These are phyloP conservation scores for Claviceps arundinis DNA, from an alignment of 2,329 filamentous ascomycete species.

Conservation along the genomic window DNA sequence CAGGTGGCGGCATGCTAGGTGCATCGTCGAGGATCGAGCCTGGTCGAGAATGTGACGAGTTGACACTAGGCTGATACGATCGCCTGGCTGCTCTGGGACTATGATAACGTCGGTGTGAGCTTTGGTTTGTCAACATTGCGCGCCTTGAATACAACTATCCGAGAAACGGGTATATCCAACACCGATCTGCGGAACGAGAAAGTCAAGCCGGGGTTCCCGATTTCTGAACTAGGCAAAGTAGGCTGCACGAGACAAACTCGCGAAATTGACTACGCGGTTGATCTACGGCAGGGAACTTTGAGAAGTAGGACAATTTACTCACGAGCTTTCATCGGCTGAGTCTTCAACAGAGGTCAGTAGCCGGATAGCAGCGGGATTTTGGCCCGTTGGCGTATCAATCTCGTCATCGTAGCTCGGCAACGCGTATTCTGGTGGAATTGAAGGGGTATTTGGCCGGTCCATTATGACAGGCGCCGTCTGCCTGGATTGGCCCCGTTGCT, in stretches of 20 bases:
- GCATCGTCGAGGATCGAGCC: constrained; percentile 42
- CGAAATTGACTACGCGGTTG: not conserved
- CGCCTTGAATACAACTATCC: constrained; percentile 17
- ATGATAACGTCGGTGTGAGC: constrained; percentile 28
- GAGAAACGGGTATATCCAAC: constrained; percentile 9
- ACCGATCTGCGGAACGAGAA: not conserved
- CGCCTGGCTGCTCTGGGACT: constrained; percentile 28
- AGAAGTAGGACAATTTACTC: constrained; percentile 28
- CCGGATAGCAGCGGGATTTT: constrained; percentile 41
- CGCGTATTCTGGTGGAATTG: constrained; percentile 43
- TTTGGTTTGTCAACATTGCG: constrained; percentile 1
- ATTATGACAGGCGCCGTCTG: constrained; percentile 17
- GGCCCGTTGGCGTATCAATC: constrained; percentile 31
- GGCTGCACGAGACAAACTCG: not conserved
- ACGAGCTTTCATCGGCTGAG: constrained; percentile 36
- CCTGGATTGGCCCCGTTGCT: not conserved
- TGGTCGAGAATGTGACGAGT: constrained; percentile 30
- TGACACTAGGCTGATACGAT: constrained; percentile 40
- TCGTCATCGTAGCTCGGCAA: constrained; percentile 45
- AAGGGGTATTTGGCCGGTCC: constrained; percentile 37
- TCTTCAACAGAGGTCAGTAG: constrained; percentile 52
- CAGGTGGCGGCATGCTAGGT: constrained; percentile 47
- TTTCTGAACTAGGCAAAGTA: not conserved
- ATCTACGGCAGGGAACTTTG: not conserved
- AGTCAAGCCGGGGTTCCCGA: not conserved